These are phyloP conservation scores for Solanum aculeatissimum DNA, from an alignment of 305 asterid genomes.

Conservation along the genomic window DNA sequence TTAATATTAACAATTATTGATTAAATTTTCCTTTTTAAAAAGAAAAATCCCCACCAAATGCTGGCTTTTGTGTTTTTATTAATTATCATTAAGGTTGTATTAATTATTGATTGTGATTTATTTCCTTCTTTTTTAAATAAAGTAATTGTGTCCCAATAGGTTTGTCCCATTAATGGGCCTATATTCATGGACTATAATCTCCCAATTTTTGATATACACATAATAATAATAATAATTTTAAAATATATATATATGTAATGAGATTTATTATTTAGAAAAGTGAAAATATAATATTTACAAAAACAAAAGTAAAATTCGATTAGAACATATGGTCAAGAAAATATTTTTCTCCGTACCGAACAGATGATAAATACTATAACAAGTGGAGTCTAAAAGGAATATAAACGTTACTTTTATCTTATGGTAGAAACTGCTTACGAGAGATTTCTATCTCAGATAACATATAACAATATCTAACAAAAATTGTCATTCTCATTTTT, in stretches of 20 bases:
- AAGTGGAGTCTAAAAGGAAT: not conserved
- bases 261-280: not conserved
- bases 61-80: not conserved
- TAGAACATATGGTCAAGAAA: not conserved
- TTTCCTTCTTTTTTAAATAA: not conserved
- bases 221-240: too few species aligned
- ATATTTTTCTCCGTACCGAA: too few species aligned
- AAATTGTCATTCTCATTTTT: too few species aligned
- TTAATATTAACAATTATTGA: not conserved
- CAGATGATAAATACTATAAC: not conserved
- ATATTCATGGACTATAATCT: not conserved
- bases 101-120: not conserved
- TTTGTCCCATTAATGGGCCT: not conserved
- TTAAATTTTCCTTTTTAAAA: not conserved
- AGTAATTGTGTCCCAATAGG: not conserved
- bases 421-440: too few species aligned
- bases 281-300: not conserved
- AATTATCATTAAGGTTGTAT: not conserved
- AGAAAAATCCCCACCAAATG: not conserved
- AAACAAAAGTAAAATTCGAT: not conserved
- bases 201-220: not conserved
- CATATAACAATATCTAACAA: not conserved
- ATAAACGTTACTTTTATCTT: fast-evolving
- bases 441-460: too few species aligned
- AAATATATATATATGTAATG: too few species aligned